phyloP scores from a whole-genome alignment of 73 alveolate genomes.

The Tetrahymena thermophila region DNA sequence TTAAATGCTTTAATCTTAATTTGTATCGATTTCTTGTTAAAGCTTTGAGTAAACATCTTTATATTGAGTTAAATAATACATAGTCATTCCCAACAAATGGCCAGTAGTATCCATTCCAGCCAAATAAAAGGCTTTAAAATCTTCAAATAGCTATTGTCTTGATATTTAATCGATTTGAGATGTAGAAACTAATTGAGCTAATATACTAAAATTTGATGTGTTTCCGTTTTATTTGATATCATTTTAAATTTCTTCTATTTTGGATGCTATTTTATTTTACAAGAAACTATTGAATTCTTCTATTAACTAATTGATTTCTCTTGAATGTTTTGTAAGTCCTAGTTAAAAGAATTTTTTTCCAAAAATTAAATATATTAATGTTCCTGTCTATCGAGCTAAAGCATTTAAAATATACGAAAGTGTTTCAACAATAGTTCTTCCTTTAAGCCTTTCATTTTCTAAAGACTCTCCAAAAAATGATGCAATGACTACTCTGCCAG shows the following conservation, averaged over 20 bases:
- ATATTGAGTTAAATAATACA: not conserved
- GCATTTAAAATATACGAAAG: too few relatives aligned
- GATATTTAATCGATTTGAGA: not conserved
- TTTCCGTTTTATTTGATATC: not conserved
- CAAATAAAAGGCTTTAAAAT: not conserved
- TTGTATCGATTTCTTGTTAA: not conserved
- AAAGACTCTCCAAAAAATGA: too few relatives aligned
- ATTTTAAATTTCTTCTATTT: too few relatives aligned
- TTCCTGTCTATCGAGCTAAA: too few relatives aligned
- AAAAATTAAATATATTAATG: too few relatives aligned
- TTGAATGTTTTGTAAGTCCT: too few relatives aligned
- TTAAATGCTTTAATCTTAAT: not conserved
- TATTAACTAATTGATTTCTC: too few relatives aligned
- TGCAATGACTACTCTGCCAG: not conserved
- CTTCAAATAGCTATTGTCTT: not conserved
- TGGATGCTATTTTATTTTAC: too few relatives aligned
- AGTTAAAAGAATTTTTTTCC: too few relatives aligned
- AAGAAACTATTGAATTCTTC: too few relatives aligned
- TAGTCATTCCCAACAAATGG: not conserved
- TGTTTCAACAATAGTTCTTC: too few relatives aligned
- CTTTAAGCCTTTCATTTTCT: too few relatives aligned
- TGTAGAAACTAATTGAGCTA: not conserved
- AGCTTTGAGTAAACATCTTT: not conserved
- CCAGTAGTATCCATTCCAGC: not conserved
- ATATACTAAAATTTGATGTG: not conserved